Percentiles rank a stretch among this genome's conserved stretches.
These are phyloP conservation scores for Kurtzmaniella quercitrusa DNA, from an alignment of 1,139 yeast species.

Conservation along the genomic window DNA sequence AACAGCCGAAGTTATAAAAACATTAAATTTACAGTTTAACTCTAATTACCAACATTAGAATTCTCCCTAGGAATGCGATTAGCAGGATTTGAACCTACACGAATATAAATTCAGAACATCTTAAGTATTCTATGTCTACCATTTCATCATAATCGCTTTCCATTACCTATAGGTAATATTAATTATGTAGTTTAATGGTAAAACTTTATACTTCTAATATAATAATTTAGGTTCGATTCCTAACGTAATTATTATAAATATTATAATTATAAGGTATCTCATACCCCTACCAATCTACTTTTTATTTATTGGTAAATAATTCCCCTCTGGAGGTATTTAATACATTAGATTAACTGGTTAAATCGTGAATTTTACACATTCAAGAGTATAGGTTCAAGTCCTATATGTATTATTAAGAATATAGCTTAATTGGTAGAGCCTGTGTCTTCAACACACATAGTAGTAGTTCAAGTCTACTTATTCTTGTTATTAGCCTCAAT, in stretches of 20 bases:
- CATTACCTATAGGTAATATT: neutral
- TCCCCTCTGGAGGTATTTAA: neutral
- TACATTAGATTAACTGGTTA: neutral
- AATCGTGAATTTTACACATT: neutral
- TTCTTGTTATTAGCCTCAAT: neutral
- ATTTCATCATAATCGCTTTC: neutral
- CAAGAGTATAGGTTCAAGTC: constrained; percentile 1
- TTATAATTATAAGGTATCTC: too few species aligned
- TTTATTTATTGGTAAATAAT: too few species aligned
- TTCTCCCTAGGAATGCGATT: neutral
- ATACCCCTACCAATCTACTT: too few species aligned
- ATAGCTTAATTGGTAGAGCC: constrained; percentile 1
- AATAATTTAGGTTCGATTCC: neutral
- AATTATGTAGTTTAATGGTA: neutral
- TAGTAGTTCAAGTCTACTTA: neutral
- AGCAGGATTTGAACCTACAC: neutral
- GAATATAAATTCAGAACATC: neutral
- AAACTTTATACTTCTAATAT: neutral
- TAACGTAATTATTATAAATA: neutral
- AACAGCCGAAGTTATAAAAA: neutral
- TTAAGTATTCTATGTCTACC: neutral
- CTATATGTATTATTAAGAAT: neutral
- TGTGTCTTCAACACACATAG: constrained; percentile 1
- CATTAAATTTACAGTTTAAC: neutral
- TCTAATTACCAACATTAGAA: neutral